Base-by-base conservation (phyloP, 2,329 filamentous ascomycete genomes). In the Alternaria hordeiaustralica region DNA sequence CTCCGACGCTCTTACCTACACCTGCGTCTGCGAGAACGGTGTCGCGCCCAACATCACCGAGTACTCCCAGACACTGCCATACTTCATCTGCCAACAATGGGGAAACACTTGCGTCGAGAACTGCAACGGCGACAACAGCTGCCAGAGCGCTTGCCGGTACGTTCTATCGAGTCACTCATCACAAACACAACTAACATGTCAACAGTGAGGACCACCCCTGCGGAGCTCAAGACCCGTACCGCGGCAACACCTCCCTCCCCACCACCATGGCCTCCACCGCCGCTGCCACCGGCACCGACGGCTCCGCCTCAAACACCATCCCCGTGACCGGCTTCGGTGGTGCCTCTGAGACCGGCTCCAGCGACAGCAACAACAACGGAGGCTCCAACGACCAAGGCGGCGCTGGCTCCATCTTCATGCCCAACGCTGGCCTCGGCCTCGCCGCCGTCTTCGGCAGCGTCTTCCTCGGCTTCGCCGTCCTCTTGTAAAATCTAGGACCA, bases 31-130 rank as follows among this genome's bases (percentile, higher is more conserved):
- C 83, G 84, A 85, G 66, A 85, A 91, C 71, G 87, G 87, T 76
- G 78, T 85, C 65, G 81, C 86, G 56, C 92, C 92, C 70, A 94
- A 94, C 81, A 81, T 92, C 53, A 88, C 90, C 74, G 86, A 94
- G 80, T 96, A 91, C 86, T 90, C 89, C 20, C 85, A 93, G 71
- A 94, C 92, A 2, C 84, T 96, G 25, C 92, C 92, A 33, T 95
- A 88, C 86, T 92, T 89, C 82, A 85, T 89, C 72, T 96, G 92
- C 86, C 85, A 85, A 50, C 85, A 91, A 80, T 93, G 87, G 85
- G 90, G 88, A 71, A 88, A 83, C 77, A 87, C 93, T 80, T 93
- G 91, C 78, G 88, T 91, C 12, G 75, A 69, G 3, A 79, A 65
- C 61, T 94, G 91, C 80, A 82, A 80, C 33, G 77, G 81, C 67